Base-by-base conservation (phyloP, 163 green algal genomes). In the Picocystis sp. region DNA sequence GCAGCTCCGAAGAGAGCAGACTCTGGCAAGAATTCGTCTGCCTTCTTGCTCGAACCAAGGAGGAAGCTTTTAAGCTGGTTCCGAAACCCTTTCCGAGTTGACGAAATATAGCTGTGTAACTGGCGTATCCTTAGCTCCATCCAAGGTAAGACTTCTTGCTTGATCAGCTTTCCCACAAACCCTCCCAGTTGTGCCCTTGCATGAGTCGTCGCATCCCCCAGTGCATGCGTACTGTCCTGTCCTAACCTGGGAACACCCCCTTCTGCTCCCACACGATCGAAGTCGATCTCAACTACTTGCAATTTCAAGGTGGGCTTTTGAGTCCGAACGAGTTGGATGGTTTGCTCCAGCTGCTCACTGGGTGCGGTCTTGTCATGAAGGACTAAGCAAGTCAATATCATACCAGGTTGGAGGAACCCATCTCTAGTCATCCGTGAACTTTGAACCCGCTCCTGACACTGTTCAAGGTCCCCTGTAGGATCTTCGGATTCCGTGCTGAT, bases 21-120 rank as follows among this genome's bases (percentile, higher is more conserved):
- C 29, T 38, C 29, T 8, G 29, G 29, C 29, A 38, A 38, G 8
- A 38, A 38, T 8, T 38, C 29, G 8, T 38, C 29, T 38, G 29
- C 29, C 29, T 8, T 38, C 29, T 38, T 38, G 29, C 29, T 38
- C 5, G 29, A 38, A 38, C 29, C 29, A 38, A 38, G 29, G 5
- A 38, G 8, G 22, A 55, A 55, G 8, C 21, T 41, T 50, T 81
- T 83, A 14, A 96, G 62, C 47, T 89, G 78, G 73, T 95, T 96
- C 23, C 75, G 72, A 22, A 96, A 63, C 13, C 87, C 87, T 45
- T 80, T 74, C 22, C 85, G 61, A 2, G 71, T 75, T 9, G 73
- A 61, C 0, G 69, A 79, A 23, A 95, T 76, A 60, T 79, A 63
- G 5, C 65, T 51, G 43, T 90, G 81, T 11, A 94, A 71, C 17